Percentiles rank a stretch among this genome's conserved stretches.
phyloP scores from a whole-genome alignment of 345 rosid species.

The Aethionema arabicum region DNA sequence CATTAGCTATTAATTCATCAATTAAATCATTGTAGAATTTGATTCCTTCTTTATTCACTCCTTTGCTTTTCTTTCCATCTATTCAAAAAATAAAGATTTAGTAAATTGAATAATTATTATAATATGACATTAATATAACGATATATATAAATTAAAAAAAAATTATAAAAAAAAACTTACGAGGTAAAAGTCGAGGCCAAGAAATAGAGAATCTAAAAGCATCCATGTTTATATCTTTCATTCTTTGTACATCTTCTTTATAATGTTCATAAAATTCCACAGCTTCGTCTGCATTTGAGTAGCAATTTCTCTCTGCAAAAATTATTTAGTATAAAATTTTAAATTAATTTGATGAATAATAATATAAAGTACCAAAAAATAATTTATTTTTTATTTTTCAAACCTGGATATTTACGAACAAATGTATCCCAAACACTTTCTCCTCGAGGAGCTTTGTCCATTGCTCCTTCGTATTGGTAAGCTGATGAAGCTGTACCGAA shows the following conservation, averaged over 20 bases:
- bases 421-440: constrained; percentile 43
- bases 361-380: background rate
- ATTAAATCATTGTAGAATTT: constrained; percentile 50
- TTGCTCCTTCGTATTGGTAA: constrained; percentile 42
- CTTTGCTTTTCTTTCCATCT: constrained; percentile 47
- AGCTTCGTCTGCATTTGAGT: constrained; percentile 37
- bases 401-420: constrained; percentile 39
- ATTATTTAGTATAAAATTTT: background rate
- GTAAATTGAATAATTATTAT: background rate
- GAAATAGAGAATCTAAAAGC: constrained; percentile 56
- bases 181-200: constrained; percentile 53
- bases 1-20: constrained; percentile 49
- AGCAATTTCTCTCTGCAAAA: constrained; percentile 38
- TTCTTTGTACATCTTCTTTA: constrained; percentile 43
- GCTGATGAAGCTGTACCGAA: constrained; percentile 44
- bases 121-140: background rate
- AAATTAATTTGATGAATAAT: background rate
- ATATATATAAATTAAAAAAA: background rate
- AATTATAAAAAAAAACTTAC: constrained; percentile 27
- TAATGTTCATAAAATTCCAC: constrained; percentile 42
- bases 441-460: constrained; percentile 35
- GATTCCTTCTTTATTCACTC: constrained; percentile 52
- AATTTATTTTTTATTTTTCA: background rate
- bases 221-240: constrained; percentile 47
- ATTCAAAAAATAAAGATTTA: background rate